Evolutionary conservation across 805 yeast genomes (phyloP), one percentile per base, ranked within the genome.

Genomic region (Metschnikowia arizonensis): DNA sequence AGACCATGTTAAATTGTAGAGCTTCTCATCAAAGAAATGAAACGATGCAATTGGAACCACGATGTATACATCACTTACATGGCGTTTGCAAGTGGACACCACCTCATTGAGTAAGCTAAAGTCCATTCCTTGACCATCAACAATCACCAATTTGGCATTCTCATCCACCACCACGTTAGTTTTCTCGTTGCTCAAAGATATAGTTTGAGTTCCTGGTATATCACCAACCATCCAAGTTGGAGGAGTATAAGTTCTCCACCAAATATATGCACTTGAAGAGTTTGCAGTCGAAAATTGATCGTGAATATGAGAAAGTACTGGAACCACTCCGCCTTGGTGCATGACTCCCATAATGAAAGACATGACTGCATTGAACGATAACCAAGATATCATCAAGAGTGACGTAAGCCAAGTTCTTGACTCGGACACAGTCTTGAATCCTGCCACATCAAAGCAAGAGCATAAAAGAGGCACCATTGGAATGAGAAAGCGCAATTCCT

Each of bases 211-310:
- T 18, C 47, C 40, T 2, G 46, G 30, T 0, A 42, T 40, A 44
- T 75, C 55, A 2, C 72, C 73, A 25, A 84, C 66, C 46, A 91
- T 61, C 96, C 96, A 93, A 4, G 88, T 77, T 3, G 99, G 98
- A 0, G 98, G 97, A 3, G 88, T 78, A 56, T 91, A 93, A 0
- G 97, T 88, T 61, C 88, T 81, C 98, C 98, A 91, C 88, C 95
- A 91, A 4, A 91, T 58, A 29, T 79, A 75, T 0, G 79, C 66
- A 0, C 73, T 64, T 10, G 42, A 32, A 2, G 40, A 5, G 14
- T 33, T n/a, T 14, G 55, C 47, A n/a, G 40, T 14, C 6, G 26
- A 23, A 6, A 24, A 38, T 9, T 15, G 9, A 11, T 26, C 35
- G 15, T 64, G 62, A 2, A 79, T 41, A 43, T 71, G 59, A 18